Conservation (phyloP, 148 eudicot species). For the Silene conica region DNA sequence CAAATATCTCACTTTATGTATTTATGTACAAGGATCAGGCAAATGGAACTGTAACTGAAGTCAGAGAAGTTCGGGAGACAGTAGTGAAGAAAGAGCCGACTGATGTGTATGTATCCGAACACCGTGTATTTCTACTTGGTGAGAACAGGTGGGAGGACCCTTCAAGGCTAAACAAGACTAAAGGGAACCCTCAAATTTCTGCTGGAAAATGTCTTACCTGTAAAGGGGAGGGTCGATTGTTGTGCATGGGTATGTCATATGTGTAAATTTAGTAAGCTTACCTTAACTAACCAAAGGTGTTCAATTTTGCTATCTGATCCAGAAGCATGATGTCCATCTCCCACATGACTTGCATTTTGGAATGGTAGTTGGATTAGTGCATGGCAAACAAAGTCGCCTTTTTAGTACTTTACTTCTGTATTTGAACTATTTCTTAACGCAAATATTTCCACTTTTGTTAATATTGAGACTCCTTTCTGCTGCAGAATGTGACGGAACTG, state of each 20-base stretch:
- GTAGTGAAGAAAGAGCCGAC: conserved; percentile 35
- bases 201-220: conserved; percentile 56
- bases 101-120: conserved; percentile 28
- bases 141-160: conserved; percentile 98
- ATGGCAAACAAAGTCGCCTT: not conserved
- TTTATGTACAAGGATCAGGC: conserved; percentile 34
- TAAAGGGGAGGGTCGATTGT: conserved; percentile 76
- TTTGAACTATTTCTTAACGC: too few species aligned
- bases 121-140: conserved; percentile 84
- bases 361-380: not conserved
- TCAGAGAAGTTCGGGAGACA: conserved; percentile 41
- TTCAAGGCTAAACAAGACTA: conserved; percentile 54
- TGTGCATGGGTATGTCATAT: conserved; percentile 90
- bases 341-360: not conserved
- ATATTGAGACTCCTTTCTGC: conserved; percentile 19
- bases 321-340: not conserved
- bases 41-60: conserved; percentile 57
- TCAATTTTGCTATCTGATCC: not conserved
- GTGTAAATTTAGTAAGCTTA: not conserved
- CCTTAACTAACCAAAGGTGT: not conserved
- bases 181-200: conserved; percentile 26
- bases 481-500: conserved; percentile 96
- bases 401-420: not conserved
- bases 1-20: conserved; percentile 4
- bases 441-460: not conserved